Evolutionary conservation across 305 asterid genomes (phyloP), one percentile per base, ranked within the genome.

Genomic region (Fraxinus xanthoxyloides): DNA sequence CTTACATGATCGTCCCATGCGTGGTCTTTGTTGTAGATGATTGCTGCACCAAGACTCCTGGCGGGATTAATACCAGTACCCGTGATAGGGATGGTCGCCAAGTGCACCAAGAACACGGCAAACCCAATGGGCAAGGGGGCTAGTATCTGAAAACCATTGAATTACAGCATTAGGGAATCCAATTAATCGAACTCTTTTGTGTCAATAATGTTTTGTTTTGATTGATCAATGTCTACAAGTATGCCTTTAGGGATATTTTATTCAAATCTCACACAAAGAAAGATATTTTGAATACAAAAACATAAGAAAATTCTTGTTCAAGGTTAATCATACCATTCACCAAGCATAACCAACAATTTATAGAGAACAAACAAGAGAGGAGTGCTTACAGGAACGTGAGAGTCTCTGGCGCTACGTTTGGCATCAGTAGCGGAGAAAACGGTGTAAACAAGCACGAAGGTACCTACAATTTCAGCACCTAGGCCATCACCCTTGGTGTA

Each of bases 371-470:
- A 21, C 15, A 15, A 28, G 10, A n/a, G 3, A 19, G 19, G 2
- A n/a, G 54, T 61, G 63, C 87, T 77, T 72, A 87, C 91, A 0
- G 91, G 91, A 40, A 88, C 91, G 34, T 86, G 91, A 5, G 89
- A 85, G 87, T 87, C 91, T 80, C 91, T 80, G 38, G 91, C 91
- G 79, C 84, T 86, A 17, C 88, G 87, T 79, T 88, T 88, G 85
- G 91, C 89, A 36, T 88, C 89, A 1, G 91, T 88, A 21, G 89
- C 90, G 0, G 90, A 87, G 86, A 83, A 83, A 56, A 83, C 86
- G 1, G 86, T 83, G 83, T 83, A 79, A 48, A 79, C 86, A 1
- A 83, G 86, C 46, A 83, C 75, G 19, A 75, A 83, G 2, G 86
- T 79, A 7, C 83, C 86, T 0, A 83, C 5, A 54, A 83, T 83